Evolutionary conservation across 257 asterid genomes (phyloP).

Genomic region (Linaria vulgaris): DNA sequence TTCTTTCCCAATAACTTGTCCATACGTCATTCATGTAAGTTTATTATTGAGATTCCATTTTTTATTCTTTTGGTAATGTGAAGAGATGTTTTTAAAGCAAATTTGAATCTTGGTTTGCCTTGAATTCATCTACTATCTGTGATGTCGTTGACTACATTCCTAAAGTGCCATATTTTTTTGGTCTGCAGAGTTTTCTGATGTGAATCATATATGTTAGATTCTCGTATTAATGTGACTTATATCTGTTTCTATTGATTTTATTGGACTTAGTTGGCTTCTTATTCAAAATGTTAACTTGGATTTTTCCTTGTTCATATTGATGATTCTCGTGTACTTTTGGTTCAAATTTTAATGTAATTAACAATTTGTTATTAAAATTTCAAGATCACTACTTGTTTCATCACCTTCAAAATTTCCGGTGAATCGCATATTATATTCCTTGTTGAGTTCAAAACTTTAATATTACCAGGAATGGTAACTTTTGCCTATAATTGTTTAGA

Average conservation of each 20-base stretch:
- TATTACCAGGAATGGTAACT: no score
- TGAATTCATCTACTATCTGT: constrained; percentile 2
- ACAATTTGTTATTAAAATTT: no score
- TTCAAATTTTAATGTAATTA: background rate
- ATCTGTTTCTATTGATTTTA: background rate
- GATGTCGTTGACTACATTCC: constrained; percentile 1
- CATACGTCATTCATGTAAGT: constrained; percentile 7
- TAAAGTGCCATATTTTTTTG: background rate
- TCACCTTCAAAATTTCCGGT: no score
- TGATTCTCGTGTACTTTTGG: background rate
- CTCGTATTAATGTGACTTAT: background rate
- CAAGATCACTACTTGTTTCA: no score
- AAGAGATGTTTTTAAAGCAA: background rate
- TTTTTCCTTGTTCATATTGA: background rate
- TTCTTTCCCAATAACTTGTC: background rate
- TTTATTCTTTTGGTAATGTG: background rate
- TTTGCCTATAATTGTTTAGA: no score
- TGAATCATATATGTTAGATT: background rate
- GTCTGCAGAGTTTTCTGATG: background rate
- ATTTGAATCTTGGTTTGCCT: background rate
- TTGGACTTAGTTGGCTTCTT: background rate
- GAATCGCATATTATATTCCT: no score
- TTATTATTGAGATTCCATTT: background rate
- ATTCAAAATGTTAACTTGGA: background rate
- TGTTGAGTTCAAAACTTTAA: no score